Conservation (phyloP, 2,329 filamentous ascomycete species). For the Aspergillus chevalieri region DNA sequence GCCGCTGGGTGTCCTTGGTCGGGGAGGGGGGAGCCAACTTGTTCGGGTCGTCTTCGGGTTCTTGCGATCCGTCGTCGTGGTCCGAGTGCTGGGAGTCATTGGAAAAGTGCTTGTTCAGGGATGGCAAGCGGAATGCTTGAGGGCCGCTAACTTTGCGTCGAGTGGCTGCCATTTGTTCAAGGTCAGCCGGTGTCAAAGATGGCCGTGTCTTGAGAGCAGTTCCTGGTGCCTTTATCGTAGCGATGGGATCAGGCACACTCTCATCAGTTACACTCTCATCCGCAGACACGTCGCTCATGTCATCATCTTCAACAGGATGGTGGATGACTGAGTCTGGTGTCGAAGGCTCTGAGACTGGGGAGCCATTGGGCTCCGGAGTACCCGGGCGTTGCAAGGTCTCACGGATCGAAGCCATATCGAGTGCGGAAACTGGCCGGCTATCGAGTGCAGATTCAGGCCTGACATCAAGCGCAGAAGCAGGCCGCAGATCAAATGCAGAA, state of each 20-base stretch:
- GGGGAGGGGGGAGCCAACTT: conserved; percentile 22
- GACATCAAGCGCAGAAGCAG: conserved; percentile 36
- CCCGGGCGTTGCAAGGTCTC: conserved; percentile 36
- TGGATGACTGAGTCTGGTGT: conserved; percentile 90
- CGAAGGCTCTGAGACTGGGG: conserved; percentile 54
- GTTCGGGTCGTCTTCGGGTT: conserved; percentile 10
- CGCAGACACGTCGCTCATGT: conserved; percentile 27
- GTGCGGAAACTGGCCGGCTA: conserved; percentile 34
- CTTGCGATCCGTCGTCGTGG: conserved; percentile 8
- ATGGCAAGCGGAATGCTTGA: conserved; percentile 37
- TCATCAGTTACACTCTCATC: conserved; percentile 27
- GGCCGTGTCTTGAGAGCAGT: conserved; percentile 83
- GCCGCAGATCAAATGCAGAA: conserved; percentile 28
- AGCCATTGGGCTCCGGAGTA: conserved; percentile 53
- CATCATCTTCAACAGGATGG: conserved; percentile 54
- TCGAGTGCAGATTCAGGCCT: conserved; percentile 21
- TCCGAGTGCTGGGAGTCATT: conserved; percentile 13
- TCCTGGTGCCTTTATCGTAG: conserved; percentile 83
- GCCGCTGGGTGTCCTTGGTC: conserved; percentile 43
- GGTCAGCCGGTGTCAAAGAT: conserved; percentile 79
- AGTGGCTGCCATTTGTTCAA: conserved; percentile 76
- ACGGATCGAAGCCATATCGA: conserved; percentile 30
- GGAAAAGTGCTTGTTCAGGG: conserved; percentile 17
- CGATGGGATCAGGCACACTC: conserved; percentile 71
- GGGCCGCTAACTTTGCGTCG: conserved; percentile 79